Evolutionary conservation across 202 grass and related monocot genomes (phyloP), one percentile per base, ranked within the genome.

Genomic region (Brachypodium distachyon): DNA sequence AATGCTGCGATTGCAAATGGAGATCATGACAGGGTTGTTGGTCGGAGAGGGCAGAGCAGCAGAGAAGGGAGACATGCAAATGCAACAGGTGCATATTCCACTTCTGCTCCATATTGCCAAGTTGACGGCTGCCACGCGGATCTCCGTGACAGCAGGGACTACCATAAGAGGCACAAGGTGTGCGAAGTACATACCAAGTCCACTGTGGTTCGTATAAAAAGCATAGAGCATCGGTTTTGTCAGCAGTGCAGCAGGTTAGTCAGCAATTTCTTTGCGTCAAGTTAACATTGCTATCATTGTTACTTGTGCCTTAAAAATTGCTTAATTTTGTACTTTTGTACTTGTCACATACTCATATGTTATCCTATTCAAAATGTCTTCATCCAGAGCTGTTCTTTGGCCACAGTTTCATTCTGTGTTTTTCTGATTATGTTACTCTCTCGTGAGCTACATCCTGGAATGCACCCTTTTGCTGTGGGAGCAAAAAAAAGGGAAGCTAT

Each of bases 181-280:
- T 97, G 93, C 44, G 88, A 88, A 26, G 5, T 6, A 2, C 93
- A 97, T 72, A 81, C 90, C 65, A 93, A 72, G 62, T 85, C 85
- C 7, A 49, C 23, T 2, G 40, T 78, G 43, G 90, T 85, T 21
- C 16, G 29, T 56, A 73, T 97, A 7, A 77, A 74, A 61, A 67
- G 66, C 9, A 17, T 67, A 19, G 80, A 88, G 53, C 75, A 86
- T 43, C 85, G 93, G 21, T 97, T 97, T 75, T 97, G 90, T 61
- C 93, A 97, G 80, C 90, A 97, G 59, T 93, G 93, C 53, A 97
- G 93, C 83, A 97, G 89, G 92, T 94, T 69, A 50, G 72, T 70
- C 50, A 55, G 41, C 27, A 57, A 55, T 81, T 80, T 62, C 26
- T 65, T 59, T 67, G 55, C 56, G 53, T 37, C 31, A 71, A 47